phyloP scores from a whole-genome alignment of 164 flowering plant genomes.

The Vitis vinifera region ASM3070453v1 NC_081818.1:902501-903000 shows the following conservation, averaged over 20 bases:
- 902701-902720: constrained; percentile 70
- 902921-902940: constrained; percentile 21
- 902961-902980: constrained; percentile 22
- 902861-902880: constrained; percentile 19
- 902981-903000: constrained; percentile 25
- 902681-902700: constrained; percentile 94
- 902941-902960: constrained; percentile 22
- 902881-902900: constrained; percentile 18
- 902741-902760: constrained; percentile 51
- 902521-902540: constrained; percentile 16
- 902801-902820: constrained; percentile 36
- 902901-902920: constrained; percentile 16
- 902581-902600: neutral
- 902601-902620: neutral
- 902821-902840: constrained; percentile 40
- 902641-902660: constrained; percentile 86
- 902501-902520: constrained; percentile 28
- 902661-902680: constrained; percentile 87
- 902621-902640: constrained; percentile 36
- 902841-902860: constrained; percentile 17
- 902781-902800: neutral
- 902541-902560: constrained; percentile 48
- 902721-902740: constrained; percentile 82
- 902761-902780: too few relatives aligned
- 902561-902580: neutral